phyloP scores from a whole-genome alignment of 1,284 basidiomycete genomes.

The Thecaphora thlaspeos region DNA sequence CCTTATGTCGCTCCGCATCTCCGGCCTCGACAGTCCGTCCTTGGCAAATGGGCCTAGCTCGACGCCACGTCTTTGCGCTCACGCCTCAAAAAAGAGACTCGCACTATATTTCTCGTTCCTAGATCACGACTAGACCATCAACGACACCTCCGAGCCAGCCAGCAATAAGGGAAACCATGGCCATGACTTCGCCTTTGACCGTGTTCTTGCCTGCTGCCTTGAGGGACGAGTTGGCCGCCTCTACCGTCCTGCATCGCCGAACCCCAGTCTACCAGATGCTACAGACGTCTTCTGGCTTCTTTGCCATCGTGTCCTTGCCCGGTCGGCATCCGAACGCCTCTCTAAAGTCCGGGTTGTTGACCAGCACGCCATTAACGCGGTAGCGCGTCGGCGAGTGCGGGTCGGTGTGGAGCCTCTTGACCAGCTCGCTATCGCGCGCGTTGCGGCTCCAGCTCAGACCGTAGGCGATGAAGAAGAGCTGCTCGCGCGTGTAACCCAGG shows the following conservation, averaged over 20 bases:
- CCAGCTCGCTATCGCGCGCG: conserved; percentile 39
- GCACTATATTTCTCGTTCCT: too few species aligned
- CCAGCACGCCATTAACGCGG: conserved; percentile 47
- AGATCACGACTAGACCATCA: too few species aligned
- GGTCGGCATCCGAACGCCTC: conserved; percentile 50
- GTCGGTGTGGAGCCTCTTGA: conserved; percentile 50
- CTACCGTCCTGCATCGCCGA: too few species aligned
- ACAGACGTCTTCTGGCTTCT: conserved; percentile 36
- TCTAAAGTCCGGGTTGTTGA: conserved; percentile 47
- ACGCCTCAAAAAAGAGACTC: too few species aligned
- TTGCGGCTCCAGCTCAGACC: conserved; percentile 50
- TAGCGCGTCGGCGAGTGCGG: conserved; percentile 54
- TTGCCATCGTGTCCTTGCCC: conserved; percentile 47
- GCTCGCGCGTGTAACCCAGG: conserved; percentile 54
- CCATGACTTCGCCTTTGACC: too few species aligned
- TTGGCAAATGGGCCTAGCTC: conserved; percentile 23
- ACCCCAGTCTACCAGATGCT: conserved; percentile 54
- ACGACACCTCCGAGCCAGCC: too few species aligned
- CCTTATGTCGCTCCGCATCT: too few species aligned
- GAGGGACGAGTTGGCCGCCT: too few species aligned
- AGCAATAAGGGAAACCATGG: too few species aligned
- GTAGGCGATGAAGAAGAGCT: conserved; percentile 58
- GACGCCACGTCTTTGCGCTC: too few species aligned
- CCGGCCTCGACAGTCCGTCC: conserved; percentile 8
- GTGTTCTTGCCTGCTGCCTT: too few species aligned